Percentiles rank a stretch among this genome's conserved stretches.
Evolutionary conservation across 305 asterid species (phyloP).

Genomic region (Fraxinus latifolia): DNA sequence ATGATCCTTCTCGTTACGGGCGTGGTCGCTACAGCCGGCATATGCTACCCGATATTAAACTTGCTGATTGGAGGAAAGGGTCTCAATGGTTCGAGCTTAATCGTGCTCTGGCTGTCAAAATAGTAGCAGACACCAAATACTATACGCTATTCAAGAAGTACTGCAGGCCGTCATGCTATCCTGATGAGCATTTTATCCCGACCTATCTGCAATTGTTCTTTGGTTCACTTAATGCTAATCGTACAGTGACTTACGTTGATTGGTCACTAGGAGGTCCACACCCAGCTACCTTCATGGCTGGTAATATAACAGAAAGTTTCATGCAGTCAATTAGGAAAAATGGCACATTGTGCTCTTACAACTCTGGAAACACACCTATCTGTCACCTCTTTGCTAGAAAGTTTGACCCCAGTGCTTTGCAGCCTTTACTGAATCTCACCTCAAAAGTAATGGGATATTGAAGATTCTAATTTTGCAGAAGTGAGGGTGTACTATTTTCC

Average conservation of each 20-base stretch:
- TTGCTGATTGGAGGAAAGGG: slow-evolving; percentile 89
- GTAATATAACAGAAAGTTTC: slow-evolving; percentile 52
- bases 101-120: slow-evolving; percentile 61
- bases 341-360: slow-evolving; percentile 60
- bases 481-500: slow-evolving; percentile 14
- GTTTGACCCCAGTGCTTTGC: slow-evolving; percentile 68
- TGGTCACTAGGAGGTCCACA: slow-evolving; percentile 82
- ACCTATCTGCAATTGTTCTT: slow-evolving; percentile 63
- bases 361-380: slow-evolving; percentile 36
- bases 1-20: slow-evolving; percentile 88
- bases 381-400: slow-evolving; percentile 91
- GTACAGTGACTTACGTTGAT: slow-evolving; percentile 77
- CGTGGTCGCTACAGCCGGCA: slow-evolving; percentile 88
- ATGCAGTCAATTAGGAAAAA: slow-evolving; percentile 58
- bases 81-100: slow-evolving; percentile 96
- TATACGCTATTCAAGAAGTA: slow-evolving; percentile 60
- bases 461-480: slow-evolving; percentile 17
- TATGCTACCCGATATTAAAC: slow-evolving; percentile 66
- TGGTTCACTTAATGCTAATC: slow-evolving; percentile 60
- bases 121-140: slow-evolving; percentile 71
- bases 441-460: slow-evolving; percentile 67
- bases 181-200: slow-evolving; percentile 93
- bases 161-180: slow-evolving; percentile 88
- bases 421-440: slow-evolving; percentile 57
- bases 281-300: slow-evolving; percentile 65